Percentiles rank a stretch among this genome's conserved stretches.
phyloP scores from a whole-genome alignment of 345 rosid species.

The Pistacia integerrima region DNA sequence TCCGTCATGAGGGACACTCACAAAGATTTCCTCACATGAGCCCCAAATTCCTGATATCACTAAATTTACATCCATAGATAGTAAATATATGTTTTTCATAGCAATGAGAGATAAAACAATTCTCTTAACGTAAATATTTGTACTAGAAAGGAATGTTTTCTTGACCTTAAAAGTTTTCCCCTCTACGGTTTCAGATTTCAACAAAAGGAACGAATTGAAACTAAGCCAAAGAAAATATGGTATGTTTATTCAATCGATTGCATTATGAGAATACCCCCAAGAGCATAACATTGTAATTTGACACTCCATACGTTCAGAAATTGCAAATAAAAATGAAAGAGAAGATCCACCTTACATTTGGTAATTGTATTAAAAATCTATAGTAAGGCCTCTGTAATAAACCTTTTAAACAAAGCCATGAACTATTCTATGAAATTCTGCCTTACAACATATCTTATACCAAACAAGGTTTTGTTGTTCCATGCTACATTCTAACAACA shows the following conservation, averaged over 20 bases:
- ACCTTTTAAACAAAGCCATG: not conserved
- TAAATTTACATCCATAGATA: not conserved
- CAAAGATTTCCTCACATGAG: not conserved
- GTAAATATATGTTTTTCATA: not conserved
- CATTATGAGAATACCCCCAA: not conserved
- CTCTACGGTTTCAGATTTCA: not conserved
- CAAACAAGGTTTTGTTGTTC: not conserved
- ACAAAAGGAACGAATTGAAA: not conserved
- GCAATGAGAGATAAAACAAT: not conserved
- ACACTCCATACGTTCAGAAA: not conserved
- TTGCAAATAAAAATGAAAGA: not conserved
- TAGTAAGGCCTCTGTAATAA: not conserved
- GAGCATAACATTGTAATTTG: not conserved
- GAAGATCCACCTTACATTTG: not conserved
- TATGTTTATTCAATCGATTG: not conserved
- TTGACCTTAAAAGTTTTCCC: not conserved
- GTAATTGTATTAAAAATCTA: conserved; percentile 1
- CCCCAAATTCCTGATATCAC: not conserved
- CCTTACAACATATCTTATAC: not conserved
- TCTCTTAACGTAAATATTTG: not conserved
- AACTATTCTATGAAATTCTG: conserved; percentile 1
- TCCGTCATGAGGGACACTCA: not conserved
- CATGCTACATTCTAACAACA: not conserved
- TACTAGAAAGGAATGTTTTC: not conserved
- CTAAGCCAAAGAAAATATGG: not conserved